phyloP scores from a whole-genome alignment of 192 early-diverging fungal species.

The Podila epigama region DNA sequence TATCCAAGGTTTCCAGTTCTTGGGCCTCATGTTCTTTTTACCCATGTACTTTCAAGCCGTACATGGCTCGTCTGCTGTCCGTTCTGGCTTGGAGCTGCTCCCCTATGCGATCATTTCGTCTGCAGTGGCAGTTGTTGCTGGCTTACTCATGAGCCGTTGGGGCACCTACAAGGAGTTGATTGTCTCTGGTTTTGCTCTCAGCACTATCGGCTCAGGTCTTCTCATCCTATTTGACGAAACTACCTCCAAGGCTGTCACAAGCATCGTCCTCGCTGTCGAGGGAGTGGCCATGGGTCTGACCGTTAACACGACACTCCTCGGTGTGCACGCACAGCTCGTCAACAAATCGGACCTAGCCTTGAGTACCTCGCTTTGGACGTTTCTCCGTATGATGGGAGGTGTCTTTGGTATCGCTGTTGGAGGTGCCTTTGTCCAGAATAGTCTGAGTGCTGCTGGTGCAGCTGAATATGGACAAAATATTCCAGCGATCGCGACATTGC shows the following conservation, averaged over 20 bases:
- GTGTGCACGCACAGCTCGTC: slow-evolving; percentile 32
- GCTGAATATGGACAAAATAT: slow-evolving; percentile 43
- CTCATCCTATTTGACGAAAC: slow-evolving; percentile 37
- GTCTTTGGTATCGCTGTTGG: slow-evolving; percentile 69
- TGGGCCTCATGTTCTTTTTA: slow-evolving; percentile 74
- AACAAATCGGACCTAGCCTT: slow-evolving; percentile 38
- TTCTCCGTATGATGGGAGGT: slow-evolving; percentile 51
- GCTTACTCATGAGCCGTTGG: slow-evolving; percentile 40
- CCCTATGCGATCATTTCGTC: slow-evolving; percentile 67
- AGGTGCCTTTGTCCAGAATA: slow-evolving; percentile 58
- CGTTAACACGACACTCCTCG: slow-evolving; percentile 33
- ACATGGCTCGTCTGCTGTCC: slow-evolving; percentile 70
- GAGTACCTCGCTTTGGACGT: slow-evolving; percentile 51
- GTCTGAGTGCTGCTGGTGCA: slow-evolving; percentile 23
- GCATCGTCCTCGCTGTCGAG: slow-evolving; percentile 9
- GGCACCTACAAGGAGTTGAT: slow-evolving; percentile 49
- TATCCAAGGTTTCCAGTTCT: slow-evolving; percentile 69
- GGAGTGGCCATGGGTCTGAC: slow-evolving; percentile 39
- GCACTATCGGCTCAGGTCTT: slow-evolving; percentile 6
- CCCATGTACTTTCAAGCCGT: slow-evolving; percentile 87
- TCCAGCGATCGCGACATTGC: slow-evolving; percentile 26
- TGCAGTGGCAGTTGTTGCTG: slow-evolving; percentile 6
- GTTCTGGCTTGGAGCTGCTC: slow-evolving; percentile 75
- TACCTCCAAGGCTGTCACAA: slow-evolving; percentile 22
- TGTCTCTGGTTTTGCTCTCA: slow-evolving; percentile 18